phyloP scores from a whole-genome alignment of 1,284 basidiomycete species.

The Pseudozyma hubeiensis region DNA sequence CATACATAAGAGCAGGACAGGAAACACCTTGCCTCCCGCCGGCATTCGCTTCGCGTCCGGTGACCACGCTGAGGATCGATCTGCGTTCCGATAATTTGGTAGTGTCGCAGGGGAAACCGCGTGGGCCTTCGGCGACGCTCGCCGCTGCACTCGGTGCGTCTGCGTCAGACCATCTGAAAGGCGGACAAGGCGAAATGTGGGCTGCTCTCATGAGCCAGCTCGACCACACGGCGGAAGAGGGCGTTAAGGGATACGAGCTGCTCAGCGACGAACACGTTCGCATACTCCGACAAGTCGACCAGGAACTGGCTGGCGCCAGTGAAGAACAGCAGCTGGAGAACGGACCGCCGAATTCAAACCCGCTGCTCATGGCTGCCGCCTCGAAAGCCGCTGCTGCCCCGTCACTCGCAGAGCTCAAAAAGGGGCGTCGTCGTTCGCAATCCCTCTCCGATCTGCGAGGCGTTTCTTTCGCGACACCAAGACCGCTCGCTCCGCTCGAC shows the following conservation, averaged over 20 bases:
- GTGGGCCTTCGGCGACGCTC: conserved; percentile 40
- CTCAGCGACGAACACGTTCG: conserved; percentile 53
- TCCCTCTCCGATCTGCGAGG: conserved; percentile 26
- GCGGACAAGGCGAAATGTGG: conserved; percentile 38
- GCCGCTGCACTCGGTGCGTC: conserved; percentile 44
- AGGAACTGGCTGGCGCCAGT: conserved; percentile 7
- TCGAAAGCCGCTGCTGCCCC: background rate
- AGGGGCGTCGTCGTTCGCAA: conserved; percentile 23
- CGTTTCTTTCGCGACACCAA: background rate
- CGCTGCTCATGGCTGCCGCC: background rate
- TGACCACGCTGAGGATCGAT: conserved; percentile 41
- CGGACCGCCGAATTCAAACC: background rate
- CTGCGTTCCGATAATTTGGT: conserved; percentile 50
- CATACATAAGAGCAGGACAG: conserved; percentile 16
- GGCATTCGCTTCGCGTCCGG: conserved; percentile 21
- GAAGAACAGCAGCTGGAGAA: background rate
- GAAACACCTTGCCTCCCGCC: conserved; percentile 27
- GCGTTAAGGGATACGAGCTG: conserved; percentile 16
- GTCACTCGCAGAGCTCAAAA: conserved; percentile 9
- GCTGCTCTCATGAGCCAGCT: conserved; percentile 27
- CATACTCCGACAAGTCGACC: conserved; percentile 43
- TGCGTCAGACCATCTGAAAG: conserved; percentile 17
- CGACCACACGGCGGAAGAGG: conserved; percentile 4
- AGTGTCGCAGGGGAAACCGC: conserved; percentile 31
- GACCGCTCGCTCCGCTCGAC: conserved; percentile 9